phyloP scores from a whole-genome alignment of 495 filamentous ascomycete species.

The Aspergillus hancockii region DNA sequence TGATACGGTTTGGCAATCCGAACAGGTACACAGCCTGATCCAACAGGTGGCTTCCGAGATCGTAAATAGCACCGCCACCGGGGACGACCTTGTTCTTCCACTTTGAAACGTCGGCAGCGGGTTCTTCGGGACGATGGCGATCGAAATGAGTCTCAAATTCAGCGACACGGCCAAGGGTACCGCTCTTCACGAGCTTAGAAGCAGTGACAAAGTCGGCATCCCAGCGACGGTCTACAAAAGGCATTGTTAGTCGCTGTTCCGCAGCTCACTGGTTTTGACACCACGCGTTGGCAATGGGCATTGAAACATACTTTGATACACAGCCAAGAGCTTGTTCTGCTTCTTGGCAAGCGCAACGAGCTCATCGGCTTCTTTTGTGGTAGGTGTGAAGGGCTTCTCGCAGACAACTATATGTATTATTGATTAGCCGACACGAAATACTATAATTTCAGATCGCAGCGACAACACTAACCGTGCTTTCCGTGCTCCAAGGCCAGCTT shows the following conservation, averaged over 20 bases:
- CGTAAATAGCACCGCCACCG: constrained; percentile 74
- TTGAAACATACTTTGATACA: constrained; percentile 72
- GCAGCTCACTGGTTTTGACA: background rate
- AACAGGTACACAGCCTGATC: constrained; percentile 82
- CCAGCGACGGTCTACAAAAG: constrained; percentile 65
- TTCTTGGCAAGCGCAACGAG: constrained; percentile 66
- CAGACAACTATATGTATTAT: constrained; percentile 57
- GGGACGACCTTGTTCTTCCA: constrained; percentile 74
- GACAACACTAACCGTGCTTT: constrained; percentile 61
- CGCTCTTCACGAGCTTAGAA: constrained; percentile 57
- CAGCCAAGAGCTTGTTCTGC: constrained; percentile 63
- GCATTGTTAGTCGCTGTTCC: constrained; percentile 9
- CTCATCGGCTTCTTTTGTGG: constrained; percentile 66
- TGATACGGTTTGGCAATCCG: constrained; percentile 70
- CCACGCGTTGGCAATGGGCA: background rate
- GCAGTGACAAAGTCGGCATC: constrained; percentile 85
- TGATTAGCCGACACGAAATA: background rate
- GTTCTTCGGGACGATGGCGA: constrained; percentile 64
- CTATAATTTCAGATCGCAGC: background rate
- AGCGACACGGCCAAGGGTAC: constrained; percentile 63
- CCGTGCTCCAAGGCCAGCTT: constrained; percentile 68
- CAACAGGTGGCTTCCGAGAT: constrained; percentile 81
- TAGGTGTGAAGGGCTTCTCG: constrained; percentile 88
- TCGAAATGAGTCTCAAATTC: constrained; percentile 88
- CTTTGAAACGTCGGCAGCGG: constrained; percentile 44